Conservation (phyloP, 2,329 filamentous ascomycete genomes). For the Epichloe hybrida region DNA sequence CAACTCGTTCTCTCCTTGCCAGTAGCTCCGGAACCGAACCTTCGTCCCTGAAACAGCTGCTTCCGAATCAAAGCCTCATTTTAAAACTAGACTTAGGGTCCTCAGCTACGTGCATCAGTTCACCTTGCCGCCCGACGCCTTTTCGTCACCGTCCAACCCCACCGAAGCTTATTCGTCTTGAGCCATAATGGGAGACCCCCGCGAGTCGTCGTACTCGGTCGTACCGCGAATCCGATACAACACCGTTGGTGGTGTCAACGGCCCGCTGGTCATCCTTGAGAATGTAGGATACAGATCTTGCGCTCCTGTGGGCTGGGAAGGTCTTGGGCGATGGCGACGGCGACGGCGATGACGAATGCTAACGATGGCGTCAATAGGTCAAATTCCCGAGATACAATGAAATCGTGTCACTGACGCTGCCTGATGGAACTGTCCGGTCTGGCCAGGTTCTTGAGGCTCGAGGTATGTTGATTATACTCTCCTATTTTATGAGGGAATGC, state of each 20-base stretch:
- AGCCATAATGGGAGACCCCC: slow-evolving; percentile 39
- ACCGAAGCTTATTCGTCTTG: slow-evolving; percentile 5
- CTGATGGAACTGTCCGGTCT: slow-evolving; percentile 85
- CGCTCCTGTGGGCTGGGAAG: not conserved
- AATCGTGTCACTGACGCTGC: slow-evolving; percentile 89
- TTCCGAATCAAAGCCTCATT: not conserved
- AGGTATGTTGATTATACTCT: slow-evolving; percentile 41
- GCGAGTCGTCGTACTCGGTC: slow-evolving; percentile 47
- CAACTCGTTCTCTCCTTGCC: slow-evolving; percentile 6
- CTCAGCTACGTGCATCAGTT: not conserved
- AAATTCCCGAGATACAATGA: slow-evolving; percentile 97
- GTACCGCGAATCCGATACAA: slow-evolving; percentile 73
- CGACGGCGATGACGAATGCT: not conserved
- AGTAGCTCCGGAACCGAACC: not conserved
- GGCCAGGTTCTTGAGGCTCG: slow-evolving; percentile 95
- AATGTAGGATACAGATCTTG: slow-evolving; percentile 47
- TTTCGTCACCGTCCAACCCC: not conserved
- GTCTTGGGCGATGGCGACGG: not conserved
- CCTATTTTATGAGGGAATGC: too few species aligned
- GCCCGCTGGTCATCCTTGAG: slow-evolving; percentile 91
- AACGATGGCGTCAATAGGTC: slow-evolving; percentile 45
- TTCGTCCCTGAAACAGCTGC: not conserved
- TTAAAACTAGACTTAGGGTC: not conserved
- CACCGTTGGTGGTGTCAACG: slow-evolving; percentile 95
- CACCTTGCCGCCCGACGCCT: not conserved